These are phyloP conservation scores for Thalassiosira delicatula DNA, from an alignment of 352 stramenopile species.

Conservation along the genomic window DNA sequence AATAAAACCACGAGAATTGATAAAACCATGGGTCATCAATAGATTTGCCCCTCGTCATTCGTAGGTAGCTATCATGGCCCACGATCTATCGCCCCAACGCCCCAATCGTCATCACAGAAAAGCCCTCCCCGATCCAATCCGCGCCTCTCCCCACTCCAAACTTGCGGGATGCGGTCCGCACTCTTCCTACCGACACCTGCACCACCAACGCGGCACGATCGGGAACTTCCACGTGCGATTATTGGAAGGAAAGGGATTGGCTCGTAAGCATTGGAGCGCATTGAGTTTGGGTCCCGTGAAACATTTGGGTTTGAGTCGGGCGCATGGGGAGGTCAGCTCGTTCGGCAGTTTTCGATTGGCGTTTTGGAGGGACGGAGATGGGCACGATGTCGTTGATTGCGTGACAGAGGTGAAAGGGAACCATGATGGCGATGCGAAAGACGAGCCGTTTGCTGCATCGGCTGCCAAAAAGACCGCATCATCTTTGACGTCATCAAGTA, in stretches of 20 bases:
- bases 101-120: no score
- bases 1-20: no score
- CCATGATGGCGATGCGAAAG: no score
- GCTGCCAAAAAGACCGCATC: no score
- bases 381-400: no score
- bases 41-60: no score
- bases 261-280: constrained; percentile 74
- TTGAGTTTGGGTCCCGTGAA: constrained; percentile 71
- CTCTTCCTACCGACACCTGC: constrained; percentile 67
- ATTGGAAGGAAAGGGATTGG: constrained; percentile 69
- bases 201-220: constrained; percentile 78
- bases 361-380: constrained; percentile 56
- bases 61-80: no score
- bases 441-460: no score
- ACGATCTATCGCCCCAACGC: no score
- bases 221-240: constrained; percentile 72
- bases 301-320: constrained; percentile 72
- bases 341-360: constrained; percentile 65
- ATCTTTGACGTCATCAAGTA: no score
- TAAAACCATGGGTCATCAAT: no score
- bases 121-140: neutral
- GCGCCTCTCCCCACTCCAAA: neutral
- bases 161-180: constrained; percentile 30
- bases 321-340: constrained; percentile 68
- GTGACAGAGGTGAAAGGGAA: no score